Evolutionary conservation across 148 eudicot genomes (phyloP), one percentile per base, ranked within the genome.

Genomic region (Pharnaceum exiguum): DNA sequence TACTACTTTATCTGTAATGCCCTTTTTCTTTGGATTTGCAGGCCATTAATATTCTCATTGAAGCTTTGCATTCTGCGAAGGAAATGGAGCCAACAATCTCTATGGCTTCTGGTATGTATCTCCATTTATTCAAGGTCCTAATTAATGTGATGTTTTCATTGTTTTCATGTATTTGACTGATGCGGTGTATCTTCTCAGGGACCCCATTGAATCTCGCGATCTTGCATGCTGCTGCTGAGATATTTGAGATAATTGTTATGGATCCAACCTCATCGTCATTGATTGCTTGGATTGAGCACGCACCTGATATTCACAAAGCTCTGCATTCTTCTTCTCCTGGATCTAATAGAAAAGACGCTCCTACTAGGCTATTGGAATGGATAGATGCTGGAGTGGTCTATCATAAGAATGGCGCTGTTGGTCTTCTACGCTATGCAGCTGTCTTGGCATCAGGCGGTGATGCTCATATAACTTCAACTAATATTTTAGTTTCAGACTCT

Each of bases 391-490:
- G 93, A 63, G 83, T 86, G 48, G 95, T 94, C 66, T 94, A 89
- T 67, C 95, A 83, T 58, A 84, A 70, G 72, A 94, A 82, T 63
- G 99, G 99, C 40, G 93, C 85, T 49, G 62, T 75, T 67, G 99
- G 96, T 51, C 93, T 94, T 59, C 65, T 94, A 69, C 85, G 87
- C 25, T 94, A 94, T 76, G 78, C 86, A 55, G 91, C 96, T 66
- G 79, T 89, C 40, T 74, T 94, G 65, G 96, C 95, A 23, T 89
- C 99, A 29, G 99, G 99, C 37, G 95, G 95, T 63, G 99, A 94
- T 83, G 93, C 89, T 62, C 91, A 83, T 75, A 78, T 89, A 73
- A 83, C 95, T 29, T 78, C 95, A 22, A 68, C 96, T 51, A 90
- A 78, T 67, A 73, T 84, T 40, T 55, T 94, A 70, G 85, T 90